Conservation (phyloP, 1,139 yeast species). For the Wickerhamomyces sp. region DNA sequence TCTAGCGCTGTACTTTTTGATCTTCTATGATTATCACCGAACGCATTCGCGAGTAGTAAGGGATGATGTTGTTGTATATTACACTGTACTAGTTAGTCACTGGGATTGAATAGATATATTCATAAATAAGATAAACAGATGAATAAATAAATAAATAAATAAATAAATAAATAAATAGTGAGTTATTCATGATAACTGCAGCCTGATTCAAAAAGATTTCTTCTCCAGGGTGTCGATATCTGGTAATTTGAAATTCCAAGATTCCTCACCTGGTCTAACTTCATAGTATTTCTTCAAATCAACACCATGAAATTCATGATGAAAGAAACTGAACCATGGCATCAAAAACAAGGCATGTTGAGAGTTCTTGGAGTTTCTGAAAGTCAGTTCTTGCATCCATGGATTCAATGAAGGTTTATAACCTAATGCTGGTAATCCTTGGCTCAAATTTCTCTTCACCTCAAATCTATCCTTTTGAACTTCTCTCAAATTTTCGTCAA, state of each 20-base stretch:
- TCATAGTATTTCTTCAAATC: conserved; percentile 31
- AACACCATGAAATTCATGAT: conserved; percentile 83
- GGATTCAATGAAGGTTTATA: conserved; percentile 51
- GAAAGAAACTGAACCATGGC: conserved; percentile 81
- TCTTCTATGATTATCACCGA: no score
- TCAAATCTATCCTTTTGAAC: conserved; percentile 71
- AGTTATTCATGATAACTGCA: background rate
- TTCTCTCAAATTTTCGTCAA: conserved; percentile 69
- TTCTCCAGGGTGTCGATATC: conserved; percentile 16
- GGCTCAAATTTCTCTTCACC: conserved; percentile 59
- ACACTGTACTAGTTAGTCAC: no score
- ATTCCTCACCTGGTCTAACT: conserved; percentile 21
- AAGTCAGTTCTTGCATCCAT: conserved; percentile 71
- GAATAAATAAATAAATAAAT: conserved; percentile 2
- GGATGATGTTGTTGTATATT: no score
- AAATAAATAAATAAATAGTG: background rate
- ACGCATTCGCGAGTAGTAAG: no score
- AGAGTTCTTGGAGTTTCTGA: conserved; percentile 76
- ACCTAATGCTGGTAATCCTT: conserved; percentile 68
- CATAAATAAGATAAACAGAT: background rate
- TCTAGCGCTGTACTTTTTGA: no score
- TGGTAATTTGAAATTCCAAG: conserved; percentile 20
- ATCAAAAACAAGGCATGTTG: conserved; percentile 55
- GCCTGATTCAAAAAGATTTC: conserved; percentile 8
- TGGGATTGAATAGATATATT: background rate